These are phyloP conservation scores for Colletotrichum destructivum DNA, from an alignment of 2,329 filamentous ascomycete genomes.

Conservation along the genomic window DNA sequence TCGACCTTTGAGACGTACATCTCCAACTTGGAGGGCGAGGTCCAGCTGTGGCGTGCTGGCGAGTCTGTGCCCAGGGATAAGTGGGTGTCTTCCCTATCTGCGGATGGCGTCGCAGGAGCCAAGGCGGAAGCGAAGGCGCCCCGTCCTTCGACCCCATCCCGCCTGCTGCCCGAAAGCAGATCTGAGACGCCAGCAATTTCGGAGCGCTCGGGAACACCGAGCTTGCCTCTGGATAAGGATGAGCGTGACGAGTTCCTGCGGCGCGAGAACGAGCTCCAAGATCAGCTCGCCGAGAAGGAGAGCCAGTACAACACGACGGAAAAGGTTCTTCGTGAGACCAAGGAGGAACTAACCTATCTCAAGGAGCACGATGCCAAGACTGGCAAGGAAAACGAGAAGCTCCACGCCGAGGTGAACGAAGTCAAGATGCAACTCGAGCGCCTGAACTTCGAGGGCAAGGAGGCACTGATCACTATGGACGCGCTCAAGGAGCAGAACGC, in stretches of 20 bases:
- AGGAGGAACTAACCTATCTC: constrained; percentile 87
- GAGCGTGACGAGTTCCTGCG: constrained; percentile 96
- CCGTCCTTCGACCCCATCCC: constrained; percentile 68
- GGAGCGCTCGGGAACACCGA: constrained; percentile 89
- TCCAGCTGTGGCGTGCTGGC: constrained; percentile 89
- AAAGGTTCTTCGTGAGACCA: constrained; percentile 84
- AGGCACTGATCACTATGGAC: constrained; percentile 98
- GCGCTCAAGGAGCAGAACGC: constrained; percentile 95
- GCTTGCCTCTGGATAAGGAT: constrained; percentile 91
- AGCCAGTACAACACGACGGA: constrained; percentile 84
- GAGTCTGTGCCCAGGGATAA: constrained; percentile 90
- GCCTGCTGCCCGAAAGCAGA: constrained; percentile 69
- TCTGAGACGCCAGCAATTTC: constrained; percentile 77
- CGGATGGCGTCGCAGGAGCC: constrained; percentile 62
- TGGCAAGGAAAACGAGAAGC: constrained; percentile 90
- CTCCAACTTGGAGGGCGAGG: constrained; percentile 84
- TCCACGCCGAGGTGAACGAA: constrained; percentile 90
- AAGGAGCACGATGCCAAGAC: constrained; percentile 89
- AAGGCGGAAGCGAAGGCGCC: constrained; percentile 61
- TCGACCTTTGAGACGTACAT: constrained; percentile 93
- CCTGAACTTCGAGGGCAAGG: constrained; percentile 95
- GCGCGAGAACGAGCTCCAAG: constrained; percentile 96
- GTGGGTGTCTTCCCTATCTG: constrained; percentile 81
- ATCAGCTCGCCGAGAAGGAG: constrained; percentile 95
- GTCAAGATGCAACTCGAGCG: constrained; percentile 98